Conservation (phyloP, 495 filamentous ascomycete species). For the Aspergillus sparsus region DNA sequence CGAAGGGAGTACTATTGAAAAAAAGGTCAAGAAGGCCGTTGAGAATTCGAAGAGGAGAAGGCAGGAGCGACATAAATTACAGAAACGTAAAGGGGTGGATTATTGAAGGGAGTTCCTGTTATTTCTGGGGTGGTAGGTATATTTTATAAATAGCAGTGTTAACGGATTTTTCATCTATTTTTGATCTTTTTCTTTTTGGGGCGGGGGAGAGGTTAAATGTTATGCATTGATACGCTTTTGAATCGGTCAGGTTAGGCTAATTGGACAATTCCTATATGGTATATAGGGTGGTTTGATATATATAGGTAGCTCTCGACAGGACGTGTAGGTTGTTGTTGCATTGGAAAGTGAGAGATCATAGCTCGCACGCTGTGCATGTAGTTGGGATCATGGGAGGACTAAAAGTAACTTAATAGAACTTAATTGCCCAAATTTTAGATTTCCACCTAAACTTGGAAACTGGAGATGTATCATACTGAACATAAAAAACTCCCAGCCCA, state of each 20-base stretch:
- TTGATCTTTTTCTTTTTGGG: neutral
- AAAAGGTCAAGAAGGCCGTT: constrained; percentile 29
- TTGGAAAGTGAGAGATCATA: no score
- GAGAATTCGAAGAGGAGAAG: constrained; percentile 31
- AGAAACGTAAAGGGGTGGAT: neutral
- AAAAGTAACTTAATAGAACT: constrained; percentile 17
- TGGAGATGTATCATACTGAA: constrained; percentile 45
- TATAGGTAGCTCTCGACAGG: no score
- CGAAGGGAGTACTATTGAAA: constrained; percentile 15
- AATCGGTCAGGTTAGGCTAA: no score
- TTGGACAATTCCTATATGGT: no score
- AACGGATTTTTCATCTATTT: neutral
- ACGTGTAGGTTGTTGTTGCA: no score
- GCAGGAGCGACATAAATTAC: constrained; percentile 10
- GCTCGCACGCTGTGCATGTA: no score
- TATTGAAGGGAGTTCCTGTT: neutral
- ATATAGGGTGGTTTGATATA: no score
- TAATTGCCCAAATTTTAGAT: constrained; percentile 37
- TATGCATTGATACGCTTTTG: no score
- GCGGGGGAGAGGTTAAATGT: no score
- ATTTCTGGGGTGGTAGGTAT: neutral
- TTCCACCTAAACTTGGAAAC: constrained; percentile 44
- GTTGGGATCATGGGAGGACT: neutral
- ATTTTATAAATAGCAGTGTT: neutral
- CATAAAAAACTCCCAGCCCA: constrained; percentile 44